phyloP scores from a whole-genome alignment of 495 filamentous ascomycete species.

The Tuber aestivum region DNA sequence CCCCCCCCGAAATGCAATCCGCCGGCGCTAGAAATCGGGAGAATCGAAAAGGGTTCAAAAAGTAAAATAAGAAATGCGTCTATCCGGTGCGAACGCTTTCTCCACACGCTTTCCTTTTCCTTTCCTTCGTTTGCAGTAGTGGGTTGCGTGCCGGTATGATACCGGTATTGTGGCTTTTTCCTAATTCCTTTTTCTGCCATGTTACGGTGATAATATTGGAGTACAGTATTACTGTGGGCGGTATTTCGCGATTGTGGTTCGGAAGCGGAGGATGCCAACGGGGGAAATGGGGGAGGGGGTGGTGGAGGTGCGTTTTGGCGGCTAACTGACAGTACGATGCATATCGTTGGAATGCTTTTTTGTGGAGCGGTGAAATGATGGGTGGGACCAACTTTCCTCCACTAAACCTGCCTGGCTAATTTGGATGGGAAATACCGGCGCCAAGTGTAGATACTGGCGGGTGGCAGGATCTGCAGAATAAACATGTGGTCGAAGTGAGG shows the following conservation, averaged over 20 bases:
- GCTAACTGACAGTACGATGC: background rate
- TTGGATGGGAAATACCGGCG: background rate
- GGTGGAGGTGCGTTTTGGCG: constrained; percentile 4
- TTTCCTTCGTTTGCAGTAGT: background rate
- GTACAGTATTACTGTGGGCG: no score
- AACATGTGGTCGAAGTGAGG: background rate
- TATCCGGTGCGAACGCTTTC: background rate
- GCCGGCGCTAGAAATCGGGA: background rate
- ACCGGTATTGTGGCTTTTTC: background rate
- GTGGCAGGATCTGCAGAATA: background rate
- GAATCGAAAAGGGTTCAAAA: background rate
- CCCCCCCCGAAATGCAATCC: background rate
- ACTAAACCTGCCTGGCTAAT: background rate
- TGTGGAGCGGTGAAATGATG: background rate
- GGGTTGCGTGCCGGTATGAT: background rate
- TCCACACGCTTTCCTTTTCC: no score
- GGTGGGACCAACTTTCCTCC: background rate
- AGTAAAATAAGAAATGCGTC: background rate
- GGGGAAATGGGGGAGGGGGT: no score
- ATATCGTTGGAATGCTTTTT: background rate
- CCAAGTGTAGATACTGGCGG: background rate
- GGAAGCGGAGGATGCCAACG: background rate
- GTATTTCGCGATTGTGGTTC: background rate
- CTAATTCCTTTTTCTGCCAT: background rate
- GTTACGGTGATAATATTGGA: background rate